Evolutionary conservation across 1,284 basidiomycete genomes (phyloP).

Genomic region (Stereum hirsutum): DNA sequence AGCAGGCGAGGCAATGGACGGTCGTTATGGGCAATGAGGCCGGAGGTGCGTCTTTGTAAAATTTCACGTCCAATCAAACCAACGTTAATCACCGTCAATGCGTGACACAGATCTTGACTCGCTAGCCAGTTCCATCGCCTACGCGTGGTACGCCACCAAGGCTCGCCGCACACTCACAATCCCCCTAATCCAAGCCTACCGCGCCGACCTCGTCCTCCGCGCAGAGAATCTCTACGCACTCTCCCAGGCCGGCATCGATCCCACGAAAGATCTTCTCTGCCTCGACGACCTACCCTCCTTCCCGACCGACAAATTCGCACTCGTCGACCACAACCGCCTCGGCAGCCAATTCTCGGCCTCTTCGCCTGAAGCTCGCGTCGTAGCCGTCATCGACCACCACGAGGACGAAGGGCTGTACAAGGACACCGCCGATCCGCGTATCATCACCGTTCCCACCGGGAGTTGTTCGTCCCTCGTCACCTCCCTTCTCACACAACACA

Average conservation of each 20-base stretch:
- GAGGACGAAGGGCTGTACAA: conserved; percentile 71
- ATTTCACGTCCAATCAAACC: neutral
- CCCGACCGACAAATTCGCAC: conserved; percentile 58
- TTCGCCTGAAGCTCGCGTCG: conserved; percentile 42
- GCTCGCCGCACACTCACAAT: conserved; percentile 45
- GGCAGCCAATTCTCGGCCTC: conserved; percentile 36
- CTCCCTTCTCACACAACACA: conserved; percentile 32
- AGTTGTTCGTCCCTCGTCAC: conserved; percentile 78
- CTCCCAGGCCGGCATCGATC: conserved; percentile 40
- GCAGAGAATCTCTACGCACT: conserved; percentile 83
- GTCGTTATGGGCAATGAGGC: conserved; percentile 90
- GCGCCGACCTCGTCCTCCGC: conserved; percentile 67
- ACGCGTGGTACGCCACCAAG: conserved; percentile 59
- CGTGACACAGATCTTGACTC: conserved; percentile 75
- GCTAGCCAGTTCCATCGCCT: conserved; percentile 76
- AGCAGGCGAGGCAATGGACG: conserved; percentile 55
- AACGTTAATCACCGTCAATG: neutral
- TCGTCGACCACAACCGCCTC: conserved; percentile 88
- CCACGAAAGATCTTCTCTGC: conserved; percentile 42
- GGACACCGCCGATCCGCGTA: conserved; percentile 54
- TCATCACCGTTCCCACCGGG: conserved; percentile 57
- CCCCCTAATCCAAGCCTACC: conserved; percentile 68
- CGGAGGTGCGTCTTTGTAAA: conserved; percentile 52
- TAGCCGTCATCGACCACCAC: conserved; percentile 90
- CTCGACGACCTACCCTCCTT: conserved; percentile 47